Conservation (phyloP, 805 yeast species). For the Suhomyces prunicola region DNA sequence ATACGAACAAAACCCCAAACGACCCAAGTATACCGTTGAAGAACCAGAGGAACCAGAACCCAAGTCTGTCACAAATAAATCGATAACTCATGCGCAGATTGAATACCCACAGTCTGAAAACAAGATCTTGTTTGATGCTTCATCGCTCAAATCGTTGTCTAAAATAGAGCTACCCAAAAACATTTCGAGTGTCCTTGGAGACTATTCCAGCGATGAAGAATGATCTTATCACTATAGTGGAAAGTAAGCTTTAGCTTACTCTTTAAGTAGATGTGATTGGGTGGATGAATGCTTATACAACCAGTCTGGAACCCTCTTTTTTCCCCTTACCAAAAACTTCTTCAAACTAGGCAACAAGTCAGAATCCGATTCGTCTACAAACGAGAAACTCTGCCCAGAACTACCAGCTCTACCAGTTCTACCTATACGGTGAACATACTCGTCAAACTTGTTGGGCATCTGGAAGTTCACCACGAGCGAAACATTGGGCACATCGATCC, state of each 20-base stretch:
- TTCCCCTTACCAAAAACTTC: conserved; percentile 42
- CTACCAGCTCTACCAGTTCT: conserved; percentile 96
- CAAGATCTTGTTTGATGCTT: conserved; percentile 4
- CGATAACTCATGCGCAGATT: neutral
- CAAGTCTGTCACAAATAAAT: no score
- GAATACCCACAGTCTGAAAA: neutral
- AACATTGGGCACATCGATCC: conserved; percentile 87
- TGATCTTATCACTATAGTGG: neutral
- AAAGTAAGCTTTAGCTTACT: neutral
- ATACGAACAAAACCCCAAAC: conserved; percentile 21
- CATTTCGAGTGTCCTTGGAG: conserved; percentile 15
- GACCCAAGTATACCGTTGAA: conserved; percentile 15
- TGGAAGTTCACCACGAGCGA: conserved; percentile 84
- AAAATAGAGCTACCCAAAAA: conserved; percentile 1
- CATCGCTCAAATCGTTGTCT: conserved; percentile 8
- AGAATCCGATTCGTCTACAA: conserved; percentile 57
- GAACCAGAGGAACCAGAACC: conserved; percentile 14
- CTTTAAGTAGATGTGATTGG: conserved; percentile 10
- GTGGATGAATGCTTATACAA: conserved; percentile 13
- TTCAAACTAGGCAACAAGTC: conserved; percentile 50
- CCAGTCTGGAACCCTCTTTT: conserved; percentile 29
- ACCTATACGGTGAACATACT: conserved; percentile 89
- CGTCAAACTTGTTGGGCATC: conserved; percentile 74
- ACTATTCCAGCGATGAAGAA: conserved; percentile 34
- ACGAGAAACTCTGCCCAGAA: conserved; percentile 71